Evolutionary conservation across 2,329 filamentous ascomycete species (phyloP), one percentile per base, ranked within the genome.

Genomic region (Pseudogymnoascus sp.): DNA sequence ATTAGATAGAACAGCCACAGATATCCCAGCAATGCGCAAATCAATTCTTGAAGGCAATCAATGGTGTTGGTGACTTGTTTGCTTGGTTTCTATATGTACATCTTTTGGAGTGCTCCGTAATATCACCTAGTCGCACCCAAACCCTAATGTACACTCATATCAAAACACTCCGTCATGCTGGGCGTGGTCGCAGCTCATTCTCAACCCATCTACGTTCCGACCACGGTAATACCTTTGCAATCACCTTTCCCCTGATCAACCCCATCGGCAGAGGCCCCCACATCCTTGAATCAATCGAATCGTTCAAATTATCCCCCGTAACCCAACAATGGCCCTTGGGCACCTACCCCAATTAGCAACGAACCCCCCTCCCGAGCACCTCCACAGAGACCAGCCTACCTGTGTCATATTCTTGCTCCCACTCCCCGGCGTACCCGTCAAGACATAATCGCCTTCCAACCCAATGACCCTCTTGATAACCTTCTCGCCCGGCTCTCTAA

Each of bases 241-340:
- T 76, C 2, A 95, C 86, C 74, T 96, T 97, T 56, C 92, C 92
- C 70, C 83, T 86, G 50, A 99, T 84, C 67, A 99, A 78, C 1
- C 85, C 93, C 72, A 99, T 78, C 0, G 95, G 95, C 29, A 99
- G 74, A 0, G 95, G 91, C 0, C 95, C 95, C 77, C 89, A 96
- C 42, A 86, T 80, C 66, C 95, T 86, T 47, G 92, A 97, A 78
- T 99, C 95, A 67, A 91, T 80, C 24, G 92, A 97, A 70, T 84
- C 88, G 2, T 85, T 81, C 65, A 96, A 72, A 74, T 97, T 97
- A 75, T 99, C 95, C 2, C 95, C 95, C 2, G 86, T 84, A 6
- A 97, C 79, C 85, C 91, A 97, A 71, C 92, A 96, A 79, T 99
- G 95, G 1, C 95, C 95, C 72, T 89, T 81, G 0, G 95, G 95